Evolutionary conservation across 192 early-diverging fungal genomes (phyloP).

Genomic region (Pilobolus umbonatus): DNA sequence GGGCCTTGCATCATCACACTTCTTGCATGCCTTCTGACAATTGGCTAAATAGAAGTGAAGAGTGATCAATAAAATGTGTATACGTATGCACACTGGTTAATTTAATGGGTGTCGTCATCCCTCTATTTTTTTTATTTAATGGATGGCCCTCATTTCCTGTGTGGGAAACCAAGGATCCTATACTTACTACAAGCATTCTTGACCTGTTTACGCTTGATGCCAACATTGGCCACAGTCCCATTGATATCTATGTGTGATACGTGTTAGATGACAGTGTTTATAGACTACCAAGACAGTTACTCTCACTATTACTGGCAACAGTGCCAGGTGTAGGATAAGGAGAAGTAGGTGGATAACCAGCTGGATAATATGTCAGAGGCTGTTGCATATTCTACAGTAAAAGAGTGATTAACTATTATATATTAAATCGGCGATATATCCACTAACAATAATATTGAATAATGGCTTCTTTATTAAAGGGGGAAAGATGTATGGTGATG

Average conservation of each 20-base stretch:
- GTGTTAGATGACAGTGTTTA: not conserved
- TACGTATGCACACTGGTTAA: too few relatives aligned
- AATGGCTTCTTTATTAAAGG: not conserved
- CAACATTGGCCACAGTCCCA: not conserved
- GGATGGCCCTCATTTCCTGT: too few relatives aligned
- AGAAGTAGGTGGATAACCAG: constrained; percentile 4
- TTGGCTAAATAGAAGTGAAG: constrained; percentile 47
- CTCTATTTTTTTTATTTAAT: not conserved
- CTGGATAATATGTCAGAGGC: constrained; percentile 7
- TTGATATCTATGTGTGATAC: not conserved
- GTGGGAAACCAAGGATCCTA: not conserved
- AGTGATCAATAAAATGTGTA: constrained; percentile 1
- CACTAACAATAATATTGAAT: too few relatives aligned
- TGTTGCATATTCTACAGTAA: too few relatives aligned
- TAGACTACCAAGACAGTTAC: too few relatives aligned
- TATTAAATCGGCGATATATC: too few relatives aligned
- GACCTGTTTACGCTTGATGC: constrained; percentile 22
- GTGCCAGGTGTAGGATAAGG: constrained; percentile 12
- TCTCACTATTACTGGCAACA: too few relatives aligned
- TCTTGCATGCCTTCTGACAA: constrained; percentile 88
- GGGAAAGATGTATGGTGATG: too few relatives aligned
- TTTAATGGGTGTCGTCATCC: constrained; percentile 5
- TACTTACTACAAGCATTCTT: constrained; percentile 29
- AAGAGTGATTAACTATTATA: too few relatives aligned
- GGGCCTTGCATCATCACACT: constrained; percentile 81